Base-by-base conservation (phyloP, 306 rosid genomes). In the Boehmeria nivea region DNA sequence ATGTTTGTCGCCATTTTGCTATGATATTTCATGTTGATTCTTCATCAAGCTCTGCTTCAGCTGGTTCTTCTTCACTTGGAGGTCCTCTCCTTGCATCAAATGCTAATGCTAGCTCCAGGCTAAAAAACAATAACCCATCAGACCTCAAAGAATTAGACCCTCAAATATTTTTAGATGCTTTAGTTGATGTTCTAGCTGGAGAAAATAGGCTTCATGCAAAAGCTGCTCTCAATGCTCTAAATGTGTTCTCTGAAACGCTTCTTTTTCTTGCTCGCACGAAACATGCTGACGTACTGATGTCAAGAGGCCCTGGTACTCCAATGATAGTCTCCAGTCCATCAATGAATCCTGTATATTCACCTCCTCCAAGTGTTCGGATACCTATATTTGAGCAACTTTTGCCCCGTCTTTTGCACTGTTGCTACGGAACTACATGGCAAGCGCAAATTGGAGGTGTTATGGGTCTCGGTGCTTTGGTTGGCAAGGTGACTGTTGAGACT, bases 251-350 rank as follows among this genome's bases (percentile, higher is more conserved):
- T n/a, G 99, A 93, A 77, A 81, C 94, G 43, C 99, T 93, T 70
- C 81, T 93, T 20, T 83, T 85, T 42, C 82, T 93, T 63, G 95
- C 89, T 69, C 99, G 96, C 67, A 79, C 95, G 47, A 93, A 93
- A 73, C 96, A 93, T 71, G 73, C 88, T 65, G 96, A 93, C 77
- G 83, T 85, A 37, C 38, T 85, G 54, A 83, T 87, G 84, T 77
- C 88, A 6, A 85, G 95, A 72, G 99, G 95, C 71, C 96, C 96
- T 12, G 89, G 94, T 44, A 93, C 96, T 31, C 99, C 99, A 52
- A 93, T 93, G 94, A 87, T 81, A 63, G 99, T 93, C 65, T 93
- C 99, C 38, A 93, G 96, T 69, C 99, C 99, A 49, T 89, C 97
- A 33, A 79, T 81, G 89, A 85, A 88, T 78, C 96, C 99, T 39